phyloP scores from a whole-genome alignment of 2,329 filamentous ascomycete species.

The Xenosphaeropsis pyriputrescens region DNA sequence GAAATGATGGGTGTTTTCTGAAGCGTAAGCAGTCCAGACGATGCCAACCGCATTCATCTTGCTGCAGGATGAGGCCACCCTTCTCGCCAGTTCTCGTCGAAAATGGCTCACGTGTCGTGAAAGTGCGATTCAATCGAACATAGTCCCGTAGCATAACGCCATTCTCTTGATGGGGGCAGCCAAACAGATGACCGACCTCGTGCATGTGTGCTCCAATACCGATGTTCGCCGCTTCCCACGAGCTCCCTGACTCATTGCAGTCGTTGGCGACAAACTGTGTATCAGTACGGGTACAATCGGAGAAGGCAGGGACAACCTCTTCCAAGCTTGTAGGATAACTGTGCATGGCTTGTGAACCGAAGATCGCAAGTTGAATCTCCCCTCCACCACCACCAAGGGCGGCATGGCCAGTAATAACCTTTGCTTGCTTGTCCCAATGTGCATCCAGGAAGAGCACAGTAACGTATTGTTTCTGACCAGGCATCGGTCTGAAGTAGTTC shows the following conservation, averaged over 20 bases:
- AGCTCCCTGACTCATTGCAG: constrained; percentile 74
- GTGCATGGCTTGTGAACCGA: constrained; percentile 83
- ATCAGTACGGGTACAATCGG: constrained; percentile 81
- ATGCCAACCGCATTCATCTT: constrained; percentile 87
- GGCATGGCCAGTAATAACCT: constrained; percentile 66
- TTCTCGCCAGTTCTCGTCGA: constrained; percentile 77
- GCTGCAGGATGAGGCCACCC: constrained; percentile 57
- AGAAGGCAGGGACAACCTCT: constrained; percentile 79
- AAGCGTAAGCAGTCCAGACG: constrained; percentile 79
- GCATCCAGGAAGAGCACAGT: constrained; percentile 77
- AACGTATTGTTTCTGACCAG: constrained; percentile 77
- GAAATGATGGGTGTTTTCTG: constrained; percentile 80
- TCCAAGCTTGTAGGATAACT: constrained; percentile 83
- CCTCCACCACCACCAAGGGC: constrained; percentile 65
- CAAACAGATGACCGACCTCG: constrained; percentile 80
- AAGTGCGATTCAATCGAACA: constrained; percentile 68
- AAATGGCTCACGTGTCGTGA: constrained; percentile 68
- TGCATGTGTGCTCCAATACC: constrained; percentile 89
- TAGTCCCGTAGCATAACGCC: constrained; percentile 93
- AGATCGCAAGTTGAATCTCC: constrained; percentile 72
- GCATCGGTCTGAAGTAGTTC: constrained; percentile 57
- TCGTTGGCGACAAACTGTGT: constrained; percentile 70
- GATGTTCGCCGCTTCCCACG: constrained; percentile 90
- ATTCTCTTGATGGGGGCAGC: constrained; percentile 75
- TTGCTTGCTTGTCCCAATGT: constrained; percentile 64